phyloP scores from a whole-genome alignment of 495 filamentous ascomycete species.

The Terfezia boudieri region DNA sequence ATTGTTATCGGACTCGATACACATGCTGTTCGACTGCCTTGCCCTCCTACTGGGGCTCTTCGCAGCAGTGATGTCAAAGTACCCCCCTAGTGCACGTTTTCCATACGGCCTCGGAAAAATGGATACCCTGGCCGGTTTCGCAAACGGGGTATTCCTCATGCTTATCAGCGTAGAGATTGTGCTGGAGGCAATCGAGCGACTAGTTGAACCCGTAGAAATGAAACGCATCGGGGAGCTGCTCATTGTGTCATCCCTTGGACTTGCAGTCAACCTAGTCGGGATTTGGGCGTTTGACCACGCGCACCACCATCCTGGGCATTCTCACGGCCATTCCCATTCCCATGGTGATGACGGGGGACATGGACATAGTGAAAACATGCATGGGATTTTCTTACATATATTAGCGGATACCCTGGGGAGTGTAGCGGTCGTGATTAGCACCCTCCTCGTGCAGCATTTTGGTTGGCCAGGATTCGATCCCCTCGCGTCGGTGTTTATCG shows the following conservation, averaged over 20 bases:
- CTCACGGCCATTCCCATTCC: slow-evolving; percentile 20
- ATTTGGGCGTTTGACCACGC: slow-evolving; percentile 68
- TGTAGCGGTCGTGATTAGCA: slow-evolving; percentile 83
- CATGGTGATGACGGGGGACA: slow-evolving; percentile 5
- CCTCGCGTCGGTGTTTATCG: slow-evolving; percentile 80
- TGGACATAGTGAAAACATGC: slow-evolving; percentile 75
- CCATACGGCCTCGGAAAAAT: slow-evolving; percentile 96
- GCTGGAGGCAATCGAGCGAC: slow-evolving; percentile 74
- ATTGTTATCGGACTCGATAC: slow-evolving; percentile 86
- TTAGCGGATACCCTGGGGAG: slow-evolving; percentile 88
- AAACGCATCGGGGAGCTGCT: slow-evolving; percentile 69
- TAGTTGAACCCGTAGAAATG: slow-evolving; percentile 60
- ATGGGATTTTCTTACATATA: slow-evolving; percentile 94
- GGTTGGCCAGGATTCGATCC: slow-evolving; percentile 94
- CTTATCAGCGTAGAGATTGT: slow-evolving; percentile 93
- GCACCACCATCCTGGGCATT: slow-evolving; percentile 28
- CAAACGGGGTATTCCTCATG: slow-evolving; percentile 92
- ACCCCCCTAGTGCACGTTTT: slow-evolving; percentile 69
- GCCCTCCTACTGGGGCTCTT: slow-evolving; percentile 78
- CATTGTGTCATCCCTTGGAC: slow-evolving; percentile 59
- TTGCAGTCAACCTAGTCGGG: slow-evolving; percentile 77
- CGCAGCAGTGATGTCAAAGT: slow-evolving; percentile 94
- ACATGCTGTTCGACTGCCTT: slow-evolving; percentile 99
- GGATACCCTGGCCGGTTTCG: slow-evolving; percentile 87
- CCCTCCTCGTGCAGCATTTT: slow-evolving; percentile 60